Base-by-base conservation (phyloP, 257 asterid genomes). In the Plantago major region DNA sequence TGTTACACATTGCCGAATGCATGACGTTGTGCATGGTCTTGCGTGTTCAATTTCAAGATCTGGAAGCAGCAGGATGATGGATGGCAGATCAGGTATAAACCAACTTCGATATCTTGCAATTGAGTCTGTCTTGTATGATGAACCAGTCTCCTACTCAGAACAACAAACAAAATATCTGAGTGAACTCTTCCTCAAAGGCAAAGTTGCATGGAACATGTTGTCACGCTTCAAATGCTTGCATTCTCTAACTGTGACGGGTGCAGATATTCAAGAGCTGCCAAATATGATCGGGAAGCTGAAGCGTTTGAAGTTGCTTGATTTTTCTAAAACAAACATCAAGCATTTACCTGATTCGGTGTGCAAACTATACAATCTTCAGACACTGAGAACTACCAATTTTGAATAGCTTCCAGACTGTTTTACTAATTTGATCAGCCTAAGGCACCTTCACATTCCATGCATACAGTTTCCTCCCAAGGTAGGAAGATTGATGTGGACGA, bases 1-100 rank as follows among this genome's bases (percentile, higher is more conserved):
- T 44, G 55, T 68, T 11, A 52, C 46, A 63, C 17, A 28, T 37
- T 68, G 73, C 52, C 45, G 15, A 46, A 76, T 75, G 78, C 82
- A 76, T 8, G 75, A 66, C 51, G 73, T 76, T 53, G 82, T 71
- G 47, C 82, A 76, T 51, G 78, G 59, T 18, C 70, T 76, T 43
- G 77, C 76, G 0, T 22, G 10, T 10, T 64, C 53, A 2, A n/a
- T 76, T 13, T 68, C 69, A 9, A 52, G 57, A 16, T 14, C 33
- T 5, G 19, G 13, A 38, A 58, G 40, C 40, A 33, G 6, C 8
- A 33, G 40, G 6, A 7, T 37, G 52, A 33, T 10, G 33, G 69
- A 15, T 15, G 16, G 11, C 10, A 42, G 18, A 51, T n/a, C 9
- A 4, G 52, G n/a, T 40, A 28, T 11, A 3, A 7, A 2, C 8